phyloP scores from a whole-genome alignment of 2,329 filamentous ascomycete genomes.

The Claviceps sp. region DNA sequence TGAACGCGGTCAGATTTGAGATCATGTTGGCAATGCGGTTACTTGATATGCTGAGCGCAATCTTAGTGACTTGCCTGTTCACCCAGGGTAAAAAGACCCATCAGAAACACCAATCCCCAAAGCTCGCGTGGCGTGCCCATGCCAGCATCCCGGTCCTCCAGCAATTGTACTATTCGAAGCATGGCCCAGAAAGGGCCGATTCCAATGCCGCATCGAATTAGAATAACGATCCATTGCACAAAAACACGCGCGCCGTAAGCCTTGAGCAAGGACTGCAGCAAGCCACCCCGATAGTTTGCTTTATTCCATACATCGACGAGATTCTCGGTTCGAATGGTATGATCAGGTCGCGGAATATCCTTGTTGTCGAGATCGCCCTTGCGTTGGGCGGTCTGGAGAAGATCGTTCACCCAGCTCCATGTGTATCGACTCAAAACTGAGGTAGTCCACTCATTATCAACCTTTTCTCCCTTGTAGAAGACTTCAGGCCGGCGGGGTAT shows the following conservation, averaged over 20 bases:
- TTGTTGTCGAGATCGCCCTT: slow-evolving; percentile 47
- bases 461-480: slow-evolving; percentile 40
- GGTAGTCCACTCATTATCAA: slow-evolving; percentile 50
- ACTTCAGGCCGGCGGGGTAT: slow-evolving; percentile 57
- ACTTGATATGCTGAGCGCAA: neutral
- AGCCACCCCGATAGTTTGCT: slow-evolving; percentile 30
- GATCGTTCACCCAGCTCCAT: slow-evolving; percentile 47
- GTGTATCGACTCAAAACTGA: slow-evolving; percentile 49
- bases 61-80: slow-evolving; percentile 23
- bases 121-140: slow-evolving; percentile 35
- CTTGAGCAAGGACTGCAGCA: slow-evolving; percentile 47
- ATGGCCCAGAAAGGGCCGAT: slow-evolving; percentile 60
- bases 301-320: slow-evolving; percentile 36
- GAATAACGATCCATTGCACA: slow-evolving; percentile 45
- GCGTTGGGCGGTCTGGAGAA: slow-evolving; percentile 41
- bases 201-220: slow-evolving; percentile 42
- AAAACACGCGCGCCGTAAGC: slow-evolving; percentile 43
- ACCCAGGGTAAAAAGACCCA: slow-evolving; percentile 46
- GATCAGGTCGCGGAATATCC: slow-evolving; percentile 49
- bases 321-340: slow-evolving; percentile 37
- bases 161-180: slow-evolving; percentile 47
- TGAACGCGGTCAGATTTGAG: slow-evolving; percentile 2
- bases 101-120: slow-evolving; percentile 54
- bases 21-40: neutral
- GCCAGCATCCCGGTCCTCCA: slow-evolving; percentile 42